These are phyloP conservation scores for Lithospermum erythrorhizon DNA, from an alignment of 257 asterid species.

Conservation along the genomic window DNA sequence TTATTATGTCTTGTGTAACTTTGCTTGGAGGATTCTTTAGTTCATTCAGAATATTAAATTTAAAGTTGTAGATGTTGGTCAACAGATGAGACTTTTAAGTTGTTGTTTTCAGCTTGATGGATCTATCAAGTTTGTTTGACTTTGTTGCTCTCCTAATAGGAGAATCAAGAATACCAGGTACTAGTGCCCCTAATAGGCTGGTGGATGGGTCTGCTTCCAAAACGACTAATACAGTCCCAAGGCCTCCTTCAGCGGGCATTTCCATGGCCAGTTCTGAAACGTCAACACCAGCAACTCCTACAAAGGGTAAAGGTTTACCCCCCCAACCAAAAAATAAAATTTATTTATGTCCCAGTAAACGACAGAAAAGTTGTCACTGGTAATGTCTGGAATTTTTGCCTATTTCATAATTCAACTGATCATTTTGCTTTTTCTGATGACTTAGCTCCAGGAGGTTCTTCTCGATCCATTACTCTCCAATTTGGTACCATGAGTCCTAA, in stretches of 20 bases:
- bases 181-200: conserved; percentile 19
- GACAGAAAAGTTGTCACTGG: not conserved
- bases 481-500: conserved; percentile 92
- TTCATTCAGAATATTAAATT: too few relatives aligned
- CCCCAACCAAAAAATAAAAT: not conserved
- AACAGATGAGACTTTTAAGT: too few relatives aligned
- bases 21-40: too few relatives aligned
- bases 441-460: conserved; percentile 47
- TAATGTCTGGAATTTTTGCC: too few relatives aligned
- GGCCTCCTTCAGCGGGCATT: conserved; percentile 37
- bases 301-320: conserved; percentile 55
- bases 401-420: conserved; percentile 5
- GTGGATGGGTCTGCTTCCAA: conserved; percentile 35
- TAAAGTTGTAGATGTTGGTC: too few relatives aligned
- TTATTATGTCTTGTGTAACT: too few relatives aligned
- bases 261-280: conserved; percentile 34
- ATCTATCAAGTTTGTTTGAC: too few relatives aligned
- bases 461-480: conserved; percentile 61
- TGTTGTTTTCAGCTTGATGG: not conserved
- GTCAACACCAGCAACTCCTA: conserved; percentile 37
- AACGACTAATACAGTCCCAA: conserved; percentile 37
- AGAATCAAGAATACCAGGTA: conserved; percentile 26
- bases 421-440: conserved; percentile 13
- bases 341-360: not conserved
- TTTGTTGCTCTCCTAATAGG: conserved; percentile 21